Evolutionary conservation across 352 stramenopile genomes (phyloP).

Genomic region (Pseudoperonospora humuli): DNA sequence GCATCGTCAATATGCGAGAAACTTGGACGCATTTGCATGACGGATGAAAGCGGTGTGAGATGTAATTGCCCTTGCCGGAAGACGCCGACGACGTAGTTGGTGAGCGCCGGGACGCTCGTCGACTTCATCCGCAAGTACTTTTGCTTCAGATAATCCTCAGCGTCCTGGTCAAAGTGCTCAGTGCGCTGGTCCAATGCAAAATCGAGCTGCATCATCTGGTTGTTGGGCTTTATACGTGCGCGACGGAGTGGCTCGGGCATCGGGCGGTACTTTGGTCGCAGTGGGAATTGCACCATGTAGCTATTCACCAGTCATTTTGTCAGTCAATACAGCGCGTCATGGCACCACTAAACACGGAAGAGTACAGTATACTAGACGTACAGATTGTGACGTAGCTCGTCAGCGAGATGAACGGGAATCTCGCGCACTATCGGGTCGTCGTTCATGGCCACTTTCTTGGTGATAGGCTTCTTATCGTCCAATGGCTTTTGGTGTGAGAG

Average conservation of each 20-base stretch:
- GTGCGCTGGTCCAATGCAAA: conserved; percentile 65
- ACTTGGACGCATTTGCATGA: conserved; percentile 81
- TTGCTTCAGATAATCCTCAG: conserved; percentile 76
- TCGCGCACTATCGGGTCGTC: conserved; percentile 78
- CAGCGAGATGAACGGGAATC: conserved; percentile 76
- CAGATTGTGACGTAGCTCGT: conserved; percentile 59
- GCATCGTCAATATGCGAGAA: conserved; percentile 73
- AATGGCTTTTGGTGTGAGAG: conserved; percentile 15
- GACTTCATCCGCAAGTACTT: conserved; percentile 62
- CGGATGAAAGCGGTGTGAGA: conserved; percentile 51
- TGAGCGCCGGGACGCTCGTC: conserved; percentile 48
- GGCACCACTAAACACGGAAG: background rate
- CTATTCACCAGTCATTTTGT: conserved; percentile 22
- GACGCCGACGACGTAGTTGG: conserved; percentile 72
- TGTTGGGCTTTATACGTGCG: conserved; percentile 63
- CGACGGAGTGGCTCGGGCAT: conserved; percentile 50
- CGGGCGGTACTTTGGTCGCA: conserved; percentile 68
- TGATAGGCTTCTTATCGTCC: conserved; percentile 12
- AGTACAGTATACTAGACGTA: conserved; percentile 21
- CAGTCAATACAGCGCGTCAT: background rate
- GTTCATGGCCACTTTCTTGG: conserved; percentile 20
- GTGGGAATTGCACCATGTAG: conserved; percentile 72
- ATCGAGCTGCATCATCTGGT: conserved; percentile 74
- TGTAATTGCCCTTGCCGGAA: conserved; percentile 79
- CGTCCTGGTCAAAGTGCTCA: conserved; percentile 68